Percentiles rank a stretch among this genome's conserved stretches.
Evolutionary conservation across 495 filamentous ascomycete genomes (phyloP).

Genomic region (Podospora didyma): DNA sequence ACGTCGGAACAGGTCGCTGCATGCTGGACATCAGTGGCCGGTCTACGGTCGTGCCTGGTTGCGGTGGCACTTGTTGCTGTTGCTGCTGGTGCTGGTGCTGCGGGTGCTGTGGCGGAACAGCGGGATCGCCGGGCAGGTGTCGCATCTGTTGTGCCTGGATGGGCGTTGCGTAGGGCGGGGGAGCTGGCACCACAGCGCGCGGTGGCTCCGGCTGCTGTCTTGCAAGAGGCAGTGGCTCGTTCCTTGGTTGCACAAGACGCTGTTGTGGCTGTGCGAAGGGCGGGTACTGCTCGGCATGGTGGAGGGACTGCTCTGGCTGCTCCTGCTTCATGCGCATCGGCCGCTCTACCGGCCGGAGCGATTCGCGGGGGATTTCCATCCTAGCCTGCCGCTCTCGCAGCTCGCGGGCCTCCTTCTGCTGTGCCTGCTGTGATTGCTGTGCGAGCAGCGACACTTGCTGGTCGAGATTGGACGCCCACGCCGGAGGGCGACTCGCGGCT

Average conservation of each 20-base stretch:
- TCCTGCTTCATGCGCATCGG: conserved; percentile 42
- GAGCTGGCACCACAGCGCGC: conserved; percentile 30
- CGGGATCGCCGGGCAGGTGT: conserved; percentile 26
- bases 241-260: conserved; percentile 30
- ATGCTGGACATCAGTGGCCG: conserved; percentile 27
- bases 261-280: conserved; percentile 23
- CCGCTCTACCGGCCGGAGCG: conserved; percentile 26
- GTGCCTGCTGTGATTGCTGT: conserved; percentile 3
- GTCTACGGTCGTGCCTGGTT: conserved; percentile 12
- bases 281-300: conserved; percentile 26
- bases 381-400: conserved; percentile 25
- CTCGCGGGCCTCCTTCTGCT: conserved; percentile 19
- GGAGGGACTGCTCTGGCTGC: conserved; percentile 32
- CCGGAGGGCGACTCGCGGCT: conserved; percentile 16
- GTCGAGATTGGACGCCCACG: conserved; percentile 18
- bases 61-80: conserved; percentile 27
- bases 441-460: conserved; percentile 18
- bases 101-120: conserved; percentile 21
- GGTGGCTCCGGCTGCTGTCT: conserved; percentile 42
- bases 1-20: conserved; percentile 28
- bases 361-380: conserved; percentile 26
- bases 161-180: conserved; percentile 27
- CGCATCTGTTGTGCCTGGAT: conserved; percentile 31
- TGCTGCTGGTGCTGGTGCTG: too few species aligned
- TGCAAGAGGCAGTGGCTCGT: conserved; percentile 34